Evolutionary conservation across 139 green algal genomes (phyloP).

Genomic region (Penium margaritaceum): DNA sequence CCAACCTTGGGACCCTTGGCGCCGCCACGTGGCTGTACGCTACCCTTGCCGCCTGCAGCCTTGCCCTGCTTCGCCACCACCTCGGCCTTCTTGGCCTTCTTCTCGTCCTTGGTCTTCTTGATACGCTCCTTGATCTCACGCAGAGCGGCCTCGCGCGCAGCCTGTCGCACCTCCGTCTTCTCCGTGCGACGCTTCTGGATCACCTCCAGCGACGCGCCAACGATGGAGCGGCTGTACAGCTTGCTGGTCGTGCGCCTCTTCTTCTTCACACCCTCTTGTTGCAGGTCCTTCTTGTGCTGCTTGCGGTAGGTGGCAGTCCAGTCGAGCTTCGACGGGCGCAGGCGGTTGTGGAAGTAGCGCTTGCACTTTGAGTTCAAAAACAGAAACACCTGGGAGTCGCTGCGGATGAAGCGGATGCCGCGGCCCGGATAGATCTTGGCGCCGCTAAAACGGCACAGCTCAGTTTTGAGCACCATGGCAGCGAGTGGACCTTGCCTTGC

Average conservation of each 20-base stretch:
- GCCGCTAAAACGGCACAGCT: slow-evolving; percentile 92
- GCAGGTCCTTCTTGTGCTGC: slow-evolving; percentile 87
- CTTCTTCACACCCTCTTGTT: slow-evolving; percentile 38
- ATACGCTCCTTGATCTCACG: slow-evolving; percentile 91
- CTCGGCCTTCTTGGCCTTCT: slow-evolving; percentile 59
- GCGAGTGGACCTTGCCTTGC: too few relatives aligned
- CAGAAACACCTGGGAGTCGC: slow-evolving; percentile 83
- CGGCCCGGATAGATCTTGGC: slow-evolving; percentile 92
- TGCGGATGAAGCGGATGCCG: slow-evolving; percentile 82
- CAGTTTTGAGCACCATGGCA: too few relatives aligned
- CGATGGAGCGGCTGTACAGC: slow-evolving; percentile 68
- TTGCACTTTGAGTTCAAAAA: slow-evolving; percentile 94
- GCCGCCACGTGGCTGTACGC: not conserved
- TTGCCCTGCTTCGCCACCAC: slow-evolving; percentile 28
- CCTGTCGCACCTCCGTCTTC: slow-evolving; percentile 69
- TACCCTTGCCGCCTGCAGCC: slow-evolving; percentile 19
- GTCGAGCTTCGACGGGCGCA: slow-evolving; percentile 89
- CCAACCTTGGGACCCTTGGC: slow-evolving; percentile 24
- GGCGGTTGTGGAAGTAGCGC: slow-evolving; percentile 78
- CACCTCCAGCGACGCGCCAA: slow-evolving; percentile 78
- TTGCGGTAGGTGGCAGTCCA: slow-evolving; percentile 92
- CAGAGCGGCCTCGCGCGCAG: slow-evolving; percentile 79
- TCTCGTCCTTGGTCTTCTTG: slow-evolving; percentile 83
- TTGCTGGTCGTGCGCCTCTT: slow-evolving; percentile 70
- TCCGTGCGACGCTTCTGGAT: slow-evolving; percentile 79